Conservation (phyloP, 2,329 filamentous ascomycete genomes). For the Fusarium guadeloupense region DNA sequence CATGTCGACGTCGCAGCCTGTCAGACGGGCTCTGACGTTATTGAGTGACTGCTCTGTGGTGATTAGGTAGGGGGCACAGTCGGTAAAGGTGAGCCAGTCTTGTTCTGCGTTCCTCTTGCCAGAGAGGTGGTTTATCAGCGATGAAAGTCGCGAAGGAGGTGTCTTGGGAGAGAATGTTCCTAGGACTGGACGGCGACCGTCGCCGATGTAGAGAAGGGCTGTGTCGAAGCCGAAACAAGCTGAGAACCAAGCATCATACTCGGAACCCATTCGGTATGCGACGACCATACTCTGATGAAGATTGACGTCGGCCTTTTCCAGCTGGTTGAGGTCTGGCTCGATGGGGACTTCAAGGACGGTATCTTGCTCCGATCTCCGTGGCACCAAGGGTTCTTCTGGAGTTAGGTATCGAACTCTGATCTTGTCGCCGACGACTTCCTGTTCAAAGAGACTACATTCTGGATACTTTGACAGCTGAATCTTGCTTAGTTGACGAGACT, state of each 20-base stretch:
- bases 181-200: slow-evolving; percentile 66
- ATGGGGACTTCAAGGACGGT: slow-evolving; percentile 65
- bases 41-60: slow-evolving; percentile 75
- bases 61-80: slow-evolving; percentile 79
- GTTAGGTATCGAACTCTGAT: slow-evolving; percentile 56
- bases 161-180: slow-evolving; percentile 61
- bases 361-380: slow-evolving; percentile 48
- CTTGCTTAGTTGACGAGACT: slow-evolving; percentile 57
- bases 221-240: slow-evolving; percentile 70
- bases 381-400: slow-evolving; percentile 53
- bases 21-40: slow-evolving; percentile 68
- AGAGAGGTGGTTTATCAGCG: slow-evolving; percentile 47
- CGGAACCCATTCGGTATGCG: slow-evolving; percentile 70
- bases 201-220: slow-evolving; percentile 71
- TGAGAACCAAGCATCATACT: slow-evolving; percentile 73
- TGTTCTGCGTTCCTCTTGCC: slow-evolving; percentile 37
- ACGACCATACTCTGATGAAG: slow-evolving; percentile 68
- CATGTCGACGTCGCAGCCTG: slow-evolving; percentile 65
- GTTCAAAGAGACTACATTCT: slow-evolving; percentile 71
- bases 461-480: slow-evolving; percentile 68
- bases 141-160: slow-evolving; percentile 49
- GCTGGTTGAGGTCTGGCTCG: slow-evolving; percentile 56
- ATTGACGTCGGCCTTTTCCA: slow-evolving; percentile 61
- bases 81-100: slow-evolving; percentile 73
- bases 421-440: slow-evolving; percentile 56